Evolutionary conservation across 2,329 filamentous ascomycete species (phyloP), one percentile per base, ranked within the genome.

Genomic region (Berkeleyomyces basicola): DNA sequence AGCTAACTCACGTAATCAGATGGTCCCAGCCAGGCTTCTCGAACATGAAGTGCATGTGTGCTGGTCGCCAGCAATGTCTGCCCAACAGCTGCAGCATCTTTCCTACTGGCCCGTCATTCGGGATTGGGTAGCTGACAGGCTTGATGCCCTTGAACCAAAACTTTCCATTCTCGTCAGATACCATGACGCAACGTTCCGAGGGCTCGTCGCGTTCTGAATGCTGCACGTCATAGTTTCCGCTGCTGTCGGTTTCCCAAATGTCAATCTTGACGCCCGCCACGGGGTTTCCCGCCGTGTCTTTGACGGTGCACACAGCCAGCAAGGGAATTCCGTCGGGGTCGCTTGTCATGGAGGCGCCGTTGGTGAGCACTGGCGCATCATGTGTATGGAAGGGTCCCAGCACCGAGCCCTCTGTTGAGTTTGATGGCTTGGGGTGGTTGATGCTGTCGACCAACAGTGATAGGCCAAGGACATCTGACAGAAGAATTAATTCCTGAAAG

Each of bases 31-130:
- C 87, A 42, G 78, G 72, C 76, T 89, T 90, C 70, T 85, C 82
- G 74, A 95, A 90, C 87, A 95, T 93, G 69, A 93, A 93, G 72
- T 93, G 88, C 78, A 92, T 81, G 72, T 93, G 88, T 23, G 84
- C 82, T 1, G 88, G 89, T 61, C 89, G 75, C 75, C 83, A 91
- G 63, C 83, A 83, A 74, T 93, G 89, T n/a, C 89, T 76, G n/a
- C 80, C 78, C 68, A 93, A 70, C 68, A 75, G 72, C 70, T 76
- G 74, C 68, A 93, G 73, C 67, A 93, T 71, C 72, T 83, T 82
- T 0, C 88, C 90, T 0, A 95, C 89, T 0, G 90, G 90, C 7
- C 88, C 88, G 72, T 95, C 89, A 68, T 88, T 79, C 1, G 89
- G 88, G 68, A 95, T 93, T 0, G 88, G 86, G 73, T 95, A 96